Evolutionary conservation across 441 rosid genomes (phyloP).

Genomic region (Mallotus repandus): DNA sequence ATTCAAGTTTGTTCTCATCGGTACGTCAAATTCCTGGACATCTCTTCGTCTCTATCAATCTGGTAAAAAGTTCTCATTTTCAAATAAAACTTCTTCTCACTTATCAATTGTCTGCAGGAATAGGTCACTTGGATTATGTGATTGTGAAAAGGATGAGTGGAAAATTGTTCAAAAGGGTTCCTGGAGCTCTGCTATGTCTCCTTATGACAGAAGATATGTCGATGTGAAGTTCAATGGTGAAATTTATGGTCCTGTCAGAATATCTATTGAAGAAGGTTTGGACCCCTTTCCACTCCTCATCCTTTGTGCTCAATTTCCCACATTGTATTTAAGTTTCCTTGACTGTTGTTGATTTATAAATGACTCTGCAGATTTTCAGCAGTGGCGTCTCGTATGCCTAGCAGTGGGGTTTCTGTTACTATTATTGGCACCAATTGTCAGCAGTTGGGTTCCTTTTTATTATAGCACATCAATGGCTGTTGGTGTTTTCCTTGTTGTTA

Average conservation of each 20-base stretch:
- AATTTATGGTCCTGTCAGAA: constrained; percentile 45
- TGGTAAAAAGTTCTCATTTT: not conserved
- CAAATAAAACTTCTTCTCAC: constrained; percentile 12
- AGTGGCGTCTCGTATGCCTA: constrained; percentile 79
- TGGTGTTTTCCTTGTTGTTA: constrained; percentile 80
- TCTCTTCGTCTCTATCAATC: not conserved
- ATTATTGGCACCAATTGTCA: constrained; percentile 73
- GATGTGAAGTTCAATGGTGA: constrained; percentile 63
- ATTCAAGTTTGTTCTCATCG: constrained; percentile 77
- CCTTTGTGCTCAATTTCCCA: constrained; percentile 1
- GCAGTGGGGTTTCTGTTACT: constrained; percentile 59
- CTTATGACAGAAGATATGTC: constrained; percentile 61
- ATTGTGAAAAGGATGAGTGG: constrained; percentile 77
- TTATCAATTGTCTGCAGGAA: constrained; percentile 47
- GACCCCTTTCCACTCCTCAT: constrained; percentile 11
- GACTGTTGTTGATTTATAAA: constrained; percentile 13
- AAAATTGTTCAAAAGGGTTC: constrained; percentile 52
- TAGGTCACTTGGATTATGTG: constrained; percentile 64
- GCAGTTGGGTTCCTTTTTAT: constrained; percentile 94
- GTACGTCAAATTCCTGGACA: constrained; percentile 37
- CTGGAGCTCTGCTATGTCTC: constrained; percentile 73
- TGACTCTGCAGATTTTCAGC: constrained; percentile 61
- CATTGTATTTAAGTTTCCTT: constrained; percentile 1
- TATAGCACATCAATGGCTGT: constrained; percentile 94
- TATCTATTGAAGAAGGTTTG: constrained; percentile 65